These are phyloP conservation scores for Ilyonectria robusta DNA, from an alignment of 2,329 filamentous ascomycete species.

Conservation along the genomic window DNA sequence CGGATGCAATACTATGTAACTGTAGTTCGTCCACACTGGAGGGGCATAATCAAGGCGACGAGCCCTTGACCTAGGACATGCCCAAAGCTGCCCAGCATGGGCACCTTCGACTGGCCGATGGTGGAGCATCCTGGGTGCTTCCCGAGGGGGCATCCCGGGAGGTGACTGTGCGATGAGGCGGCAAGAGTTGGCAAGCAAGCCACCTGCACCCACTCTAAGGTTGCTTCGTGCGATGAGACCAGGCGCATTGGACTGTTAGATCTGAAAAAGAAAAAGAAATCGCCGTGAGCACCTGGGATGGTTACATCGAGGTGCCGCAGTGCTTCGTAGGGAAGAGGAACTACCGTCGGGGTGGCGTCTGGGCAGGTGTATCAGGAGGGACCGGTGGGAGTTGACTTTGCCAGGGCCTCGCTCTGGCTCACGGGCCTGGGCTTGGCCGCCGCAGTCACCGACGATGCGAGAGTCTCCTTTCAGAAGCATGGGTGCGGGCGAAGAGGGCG, in stretches of 20 bases:
- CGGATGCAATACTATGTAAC: conserved; percentile 33
- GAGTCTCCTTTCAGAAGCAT: conserved; percentile 38
- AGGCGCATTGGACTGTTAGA: conserved; percentile 47
- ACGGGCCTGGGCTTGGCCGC: conserved; percentile 35
- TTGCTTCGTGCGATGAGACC: conserved; percentile 38
- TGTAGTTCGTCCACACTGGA: conserved; percentile 35
- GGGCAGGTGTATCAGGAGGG: conserved; percentile 47
- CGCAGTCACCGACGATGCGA: conserved; percentile 33
- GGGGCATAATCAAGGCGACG: conserved; percentile 27
- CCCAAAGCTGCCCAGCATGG: conserved; percentile 21
- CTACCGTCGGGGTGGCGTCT: conserved; percentile 47
- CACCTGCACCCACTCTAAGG: conserved; percentile 38
- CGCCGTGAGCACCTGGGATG: conserved; percentile 45
- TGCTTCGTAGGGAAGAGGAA: conserved; percentile 40
- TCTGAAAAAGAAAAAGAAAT: conserved; percentile 43
- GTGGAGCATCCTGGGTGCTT: conserved; percentile 23
- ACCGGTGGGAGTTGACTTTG: conserved; percentile 43
- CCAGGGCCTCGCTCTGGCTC: conserved; percentile 34
- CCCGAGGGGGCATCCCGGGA: conserved; percentile 31
- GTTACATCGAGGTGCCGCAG: conserved; percentile 46
- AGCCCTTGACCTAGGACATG: conserved; percentile 36
- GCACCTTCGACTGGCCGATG: conserved; percentile 23
- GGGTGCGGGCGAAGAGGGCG: conserved; percentile 28
- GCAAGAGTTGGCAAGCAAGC: conserved; percentile 37
- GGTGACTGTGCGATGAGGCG: conserved; percentile 30